Evolutionary conservation across 2,329 filamentous ascomycete genomes (phyloP), one percentile per base, ranked within the genome.

Genomic region (Apiospora kogelbergensis): DNA sequence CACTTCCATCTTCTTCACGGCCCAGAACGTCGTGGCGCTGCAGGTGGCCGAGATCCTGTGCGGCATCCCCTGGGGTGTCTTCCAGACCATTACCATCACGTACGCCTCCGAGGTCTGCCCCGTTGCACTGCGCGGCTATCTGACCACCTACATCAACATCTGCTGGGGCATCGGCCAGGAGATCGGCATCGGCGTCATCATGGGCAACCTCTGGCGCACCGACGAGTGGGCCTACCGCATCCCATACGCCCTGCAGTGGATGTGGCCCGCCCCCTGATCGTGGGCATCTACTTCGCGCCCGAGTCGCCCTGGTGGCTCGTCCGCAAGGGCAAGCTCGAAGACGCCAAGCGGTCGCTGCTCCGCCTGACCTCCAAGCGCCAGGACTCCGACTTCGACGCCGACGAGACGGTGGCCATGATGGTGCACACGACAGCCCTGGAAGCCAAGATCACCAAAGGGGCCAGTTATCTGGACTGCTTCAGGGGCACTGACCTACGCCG

Each of bases 351-450:
- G 63, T 83, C 90, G 1, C 84, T 93, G 24, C 82, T 91, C 65
- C 88, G 91, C 3, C 82, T 93, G 24, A 93, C 91, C 6, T 90
- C 86, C 74, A 82, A 89, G 6, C 57, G 48, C 71, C 83, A 84
- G 67, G 90, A 93, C 70, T 90, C 89, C 0, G 87, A 91, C 70
- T 95, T 96, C 74, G 88, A 97, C 75, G 88, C 92, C 13, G 92
- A 97, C 71, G 93, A 96, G 81, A 96, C 93, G 0, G 85, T 97
- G 65, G 90, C 93, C 74, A 97, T 97, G 93, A 97, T 97, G 92
- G 89, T 94, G 1, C 93, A 97, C 77, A 97, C 94, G 0, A 95
- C 92, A 0, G 91, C 91, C 0, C 83, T 97, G 13, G 94, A 97
- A 78, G 86, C 93, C 76, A 86, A 88, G 79, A 92, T 94, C 67